A percentile compares a stretch with the other conserved stretches of the same genome.
phyloP scores from a whole-genome alignment of 768 basidiomycete genomes.

The Mycena galericulata region DNA sequence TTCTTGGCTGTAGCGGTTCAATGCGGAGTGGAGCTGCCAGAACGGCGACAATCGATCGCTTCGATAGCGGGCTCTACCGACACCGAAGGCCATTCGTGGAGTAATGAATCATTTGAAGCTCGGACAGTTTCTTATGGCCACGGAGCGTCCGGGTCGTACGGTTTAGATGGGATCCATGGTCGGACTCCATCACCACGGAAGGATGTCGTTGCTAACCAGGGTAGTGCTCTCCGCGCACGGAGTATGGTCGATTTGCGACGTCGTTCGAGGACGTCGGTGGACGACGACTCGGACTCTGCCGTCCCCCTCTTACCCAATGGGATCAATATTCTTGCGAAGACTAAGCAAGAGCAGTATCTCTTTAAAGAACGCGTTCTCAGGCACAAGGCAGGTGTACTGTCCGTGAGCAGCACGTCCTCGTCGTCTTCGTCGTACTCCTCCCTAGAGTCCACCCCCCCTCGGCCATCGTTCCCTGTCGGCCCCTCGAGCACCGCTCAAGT shows the following conservation, averaged over 20 bases:
- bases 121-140: slow-evolving; percentile 44
- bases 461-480: slow-evolving; percentile 77
- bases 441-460: slow-evolving; percentile 61
- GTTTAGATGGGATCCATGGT: slow-evolving; percentile 21
- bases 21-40: slow-evolving; percentile 78
- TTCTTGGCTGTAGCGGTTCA: slow-evolving; percentile 84
- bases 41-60: slow-evolving; percentile 52
- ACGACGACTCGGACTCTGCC: slow-evolving; percentile 52
- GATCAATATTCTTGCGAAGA: slow-evolving; percentile 36
- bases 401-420: slow-evolving; percentile 78
- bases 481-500: slow-evolving; percentile 77
- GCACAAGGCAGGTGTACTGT: slow-evolving; percentile 60
- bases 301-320: slow-evolving; percentile 50
- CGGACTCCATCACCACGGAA: slow-evolving; percentile 27
- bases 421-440: slow-evolving; percentile 84
- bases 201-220: slow-evolving; percentile 30
- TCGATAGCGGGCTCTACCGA: slow-evolving; percentile 46
- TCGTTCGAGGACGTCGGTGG: slow-evolving; percentile 39
- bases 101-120: slow-evolving; percentile 46
- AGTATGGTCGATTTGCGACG: slow-evolving; percentile 66
- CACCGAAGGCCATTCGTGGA: slow-evolving; percentile 45
- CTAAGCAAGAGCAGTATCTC: slow-evolving; percentile 55
- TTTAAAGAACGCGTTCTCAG: slow-evolving; percentile 49
- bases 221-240: slow-evolving; percentile 56
- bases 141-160: slow-evolving; percentile 36